Base-by-base conservation (phyloP, 2,329 filamentous ascomycete genomes). In the Claviceps sp. region DNA sequence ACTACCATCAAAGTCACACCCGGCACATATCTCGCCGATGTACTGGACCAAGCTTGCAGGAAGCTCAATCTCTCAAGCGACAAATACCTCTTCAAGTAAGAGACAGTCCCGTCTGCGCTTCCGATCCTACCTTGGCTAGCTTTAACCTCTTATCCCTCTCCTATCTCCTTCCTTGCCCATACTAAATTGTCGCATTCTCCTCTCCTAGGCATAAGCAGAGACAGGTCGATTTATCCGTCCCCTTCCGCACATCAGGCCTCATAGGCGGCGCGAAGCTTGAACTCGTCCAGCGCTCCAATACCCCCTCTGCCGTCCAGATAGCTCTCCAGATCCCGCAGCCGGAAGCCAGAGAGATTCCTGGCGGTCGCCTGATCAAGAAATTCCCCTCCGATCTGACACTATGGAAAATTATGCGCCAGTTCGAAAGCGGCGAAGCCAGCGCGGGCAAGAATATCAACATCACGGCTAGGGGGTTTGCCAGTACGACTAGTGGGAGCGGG, bases 391-490 rank as follows among this genome's bases (percentile, higher is more conserved):
- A 88, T 58, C 87, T 88, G 39, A 87, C 89, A 17, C 65, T 98
- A 67, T 98, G 93, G 93, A 80, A 89, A 59, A 75, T 97, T 30
- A 65, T 98, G 52, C 84, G 93, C 54, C 88, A 93, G 63, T 95
- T 97, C 58, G 93, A 98, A 68, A 85, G 85, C 56, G 82, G 79
- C 38, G 77, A 79, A 24, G 78, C 79, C n/a, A 81, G 75, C 48
- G 73, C 74, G 53, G 76, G 76, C 8, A 73, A 69, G 51, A 80
- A 73, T 52, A 71, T 87, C 58, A 96, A 96, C 65, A 80, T 98
- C 59, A 97, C 93, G 0, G 89, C 84, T 14, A 77, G 90, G 55
- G 89, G 84, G 2, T 75, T 85, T n/a, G 84, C 89, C 0, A 75
- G 80, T 55, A 77, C 76, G 16, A 71, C 68, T 40, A 73, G 65